These are phyloP conservation scores for Helicocarpus griseus DNA, from an alignment of 2,329 filamentous ascomycete species.

Conservation along the genomic window DNA sequence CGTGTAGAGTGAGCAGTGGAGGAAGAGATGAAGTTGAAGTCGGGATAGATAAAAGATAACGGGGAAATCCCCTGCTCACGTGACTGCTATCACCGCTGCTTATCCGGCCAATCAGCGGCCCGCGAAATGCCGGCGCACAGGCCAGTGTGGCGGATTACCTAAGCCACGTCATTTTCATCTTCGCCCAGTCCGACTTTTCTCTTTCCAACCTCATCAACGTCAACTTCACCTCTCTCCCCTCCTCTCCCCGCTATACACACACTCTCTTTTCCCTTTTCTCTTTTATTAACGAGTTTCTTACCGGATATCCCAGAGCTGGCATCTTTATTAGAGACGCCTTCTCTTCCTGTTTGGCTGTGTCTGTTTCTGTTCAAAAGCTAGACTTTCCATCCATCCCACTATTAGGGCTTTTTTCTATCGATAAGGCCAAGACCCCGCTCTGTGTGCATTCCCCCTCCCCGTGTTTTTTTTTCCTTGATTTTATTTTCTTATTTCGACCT, in stretches of 20 bases:
- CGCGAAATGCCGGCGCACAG: background rate
- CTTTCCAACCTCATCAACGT: background rate
- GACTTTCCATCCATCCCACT: constrained; percentile 11
- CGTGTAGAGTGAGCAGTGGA: no score
- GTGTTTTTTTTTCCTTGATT: constrained; percentile 15
- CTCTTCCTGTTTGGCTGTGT: constrained; percentile 7
- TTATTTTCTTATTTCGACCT: constrained; percentile 4
- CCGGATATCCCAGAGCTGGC: background rate
- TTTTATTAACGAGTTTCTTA: constrained; percentile 10
- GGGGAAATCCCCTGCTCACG: no score
- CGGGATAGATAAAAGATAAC: background rate
- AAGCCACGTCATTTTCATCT: background rate
- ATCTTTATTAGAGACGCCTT: background rate
- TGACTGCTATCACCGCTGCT: constrained; percentile 6
- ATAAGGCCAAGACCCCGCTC: constrained; percentile 28
- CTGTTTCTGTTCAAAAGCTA: constrained; percentile 4
- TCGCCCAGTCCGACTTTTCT: background rate
- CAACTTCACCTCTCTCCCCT: background rate
- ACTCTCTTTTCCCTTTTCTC: constrained; percentile 8
- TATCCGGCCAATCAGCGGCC: constrained; percentile 12
- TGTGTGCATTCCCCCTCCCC: constrained; percentile 15
- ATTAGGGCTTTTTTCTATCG: constrained; percentile 25
- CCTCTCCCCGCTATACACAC: no score
- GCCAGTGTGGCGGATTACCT: background rate
- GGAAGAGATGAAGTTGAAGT: no score